Evolutionary conservation across 2,329 filamentous ascomycete genomes (phyloP).

Genomic region (Trichoderma hamatum): DNA sequence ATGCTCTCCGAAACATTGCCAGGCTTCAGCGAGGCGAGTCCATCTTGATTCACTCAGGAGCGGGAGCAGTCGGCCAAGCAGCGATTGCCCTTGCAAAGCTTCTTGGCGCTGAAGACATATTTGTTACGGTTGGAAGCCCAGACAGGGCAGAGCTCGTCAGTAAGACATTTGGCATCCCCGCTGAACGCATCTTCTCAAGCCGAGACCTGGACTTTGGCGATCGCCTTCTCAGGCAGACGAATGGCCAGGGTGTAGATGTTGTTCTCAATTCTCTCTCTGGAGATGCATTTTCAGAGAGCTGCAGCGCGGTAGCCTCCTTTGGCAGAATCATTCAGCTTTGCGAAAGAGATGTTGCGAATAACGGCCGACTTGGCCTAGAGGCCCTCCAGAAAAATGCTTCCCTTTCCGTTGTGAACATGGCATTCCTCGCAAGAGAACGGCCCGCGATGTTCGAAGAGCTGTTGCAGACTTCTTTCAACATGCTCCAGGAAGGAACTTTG

Average conservation of each 20-base stretch:
- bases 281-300: constrained; percentile 16
- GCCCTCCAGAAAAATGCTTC: constrained; percentile 16
- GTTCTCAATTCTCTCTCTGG: constrained; percentile 38
- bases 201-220: constrained; percentile 33
- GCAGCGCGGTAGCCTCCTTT: constrained; percentile 13
- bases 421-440: constrained; percentile 16
- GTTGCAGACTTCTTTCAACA: constrained; percentile 12
- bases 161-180: constrained; percentile 34
- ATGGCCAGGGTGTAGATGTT: constrained; percentile 34
- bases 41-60: constrained; percentile 33
- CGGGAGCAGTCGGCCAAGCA: constrained; percentile 31
- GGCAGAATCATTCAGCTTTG: constrained; percentile 23
- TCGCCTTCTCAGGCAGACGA: constrained; percentile 31
- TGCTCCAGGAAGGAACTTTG: constrained; percentile 10
- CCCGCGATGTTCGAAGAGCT: constrained; percentile 15
- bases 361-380: constrained; percentile 13
- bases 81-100: constrained; percentile 29
- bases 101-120: constrained; percentile 33
- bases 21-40: constrained; percentile 32
- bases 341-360: constrained; percentile 16
- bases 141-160: constrained; percentile 36
- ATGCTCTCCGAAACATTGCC: constrained; percentile 34
- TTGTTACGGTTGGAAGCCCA: constrained; percentile 35
- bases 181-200: constrained; percentile 37
- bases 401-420: constrained; percentile 23